phyloP scores from a whole-genome alignment of 2,329 filamentous ascomycete genomes.

The Ophiostoma pallidulum region DNA sequence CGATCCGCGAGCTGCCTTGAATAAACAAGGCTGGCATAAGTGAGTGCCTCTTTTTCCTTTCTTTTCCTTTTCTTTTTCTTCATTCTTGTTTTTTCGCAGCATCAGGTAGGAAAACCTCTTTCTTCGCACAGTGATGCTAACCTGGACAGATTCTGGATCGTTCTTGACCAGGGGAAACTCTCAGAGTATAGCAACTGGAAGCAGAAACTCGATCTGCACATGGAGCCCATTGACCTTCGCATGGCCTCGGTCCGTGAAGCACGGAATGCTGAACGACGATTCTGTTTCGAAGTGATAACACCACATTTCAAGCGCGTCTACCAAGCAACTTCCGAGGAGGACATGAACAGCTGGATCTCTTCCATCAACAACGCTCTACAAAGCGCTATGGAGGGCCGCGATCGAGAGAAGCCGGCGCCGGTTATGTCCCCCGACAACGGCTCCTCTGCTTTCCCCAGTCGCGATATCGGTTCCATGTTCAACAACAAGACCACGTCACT shows the following conservation, averaged over 20 bases:
- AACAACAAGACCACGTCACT: conserved; percentile 82
- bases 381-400: conserved; percentile 81
- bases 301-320: conserved; percentile 94
- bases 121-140: neutral
- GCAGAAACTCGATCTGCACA: conserved; percentile 89
- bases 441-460: conserved; percentile 53
- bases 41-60: conserved; percentile 38
- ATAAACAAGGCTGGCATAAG: conserved; percentile 99
- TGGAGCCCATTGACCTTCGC: conserved; percentile 93
- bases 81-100: neutral
- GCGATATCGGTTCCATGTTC: conserved; percentile 85
- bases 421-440: conserved; percentile 23
- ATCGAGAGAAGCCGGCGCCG: conserved; percentile 42
- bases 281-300: conserved; percentile 98
- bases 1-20: conserved; percentile 77
- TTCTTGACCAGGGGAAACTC: conserved; percentile 89
- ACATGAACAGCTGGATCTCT: conserved; percentile 94
- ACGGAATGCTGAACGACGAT: conserved; percentile 84
- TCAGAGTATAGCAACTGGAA: conserved; percentile 99
- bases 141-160: conserved; percentile 79
- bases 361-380: conserved; percentile 97
- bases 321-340: conserved; percentile 94
- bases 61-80: neutral
- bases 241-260: conserved; percentile 97
- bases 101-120: no score